A percentile compares a stretch with the other conserved stretches of the same genome.
Evolutionary conservation across 495 filamentous ascomycete genomes (phyloP).

Genomic region (Hypoxylon lienhwacheense): DNA sequence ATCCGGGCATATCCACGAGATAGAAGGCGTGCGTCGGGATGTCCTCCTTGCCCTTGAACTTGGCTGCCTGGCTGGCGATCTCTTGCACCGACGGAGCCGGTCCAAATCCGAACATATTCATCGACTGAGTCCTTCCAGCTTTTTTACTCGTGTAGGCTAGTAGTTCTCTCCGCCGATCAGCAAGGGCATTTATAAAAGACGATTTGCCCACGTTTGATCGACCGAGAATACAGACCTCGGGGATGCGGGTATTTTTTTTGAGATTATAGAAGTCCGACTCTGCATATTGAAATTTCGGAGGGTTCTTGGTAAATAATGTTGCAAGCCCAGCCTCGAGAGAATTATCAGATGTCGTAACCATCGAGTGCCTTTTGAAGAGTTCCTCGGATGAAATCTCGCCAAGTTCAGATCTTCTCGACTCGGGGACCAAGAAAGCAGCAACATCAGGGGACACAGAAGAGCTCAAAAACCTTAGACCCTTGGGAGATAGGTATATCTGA

Average conservation of each 20-base stretch:
- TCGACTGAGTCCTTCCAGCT: conserved; percentile 75
- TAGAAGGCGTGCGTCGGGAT: conserved; percentile 60
- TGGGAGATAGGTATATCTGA: not conserved
- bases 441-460: conserved; percentile 15
- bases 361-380: conserved; percentile 20
- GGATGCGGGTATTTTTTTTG: conserved; percentile 54
- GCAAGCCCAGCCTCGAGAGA: conserved; percentile 47
- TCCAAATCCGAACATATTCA: conserved; percentile 85
- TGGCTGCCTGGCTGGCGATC: conserved; percentile 14
- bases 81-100: conserved; percentile 37
- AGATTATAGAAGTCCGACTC: conserved; percentile 72
- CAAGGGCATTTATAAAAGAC: conserved; percentile 79
- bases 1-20: conserved; percentile 91
- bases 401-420: conserved; percentile 16
- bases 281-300: conserved; percentile 69
- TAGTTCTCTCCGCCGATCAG: conserved; percentile 49
- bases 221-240: conserved; percentile 66
- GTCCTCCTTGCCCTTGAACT: conserved; percentile 49
- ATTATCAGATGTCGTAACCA: conserved; percentile 4
- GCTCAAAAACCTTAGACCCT: not conserved
- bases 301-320: conserved; percentile 62
- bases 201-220: conserved; percentile 94
- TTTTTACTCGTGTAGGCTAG: conserved; percentile 68
- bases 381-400: conserved; percentile 20
- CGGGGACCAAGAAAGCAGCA: conserved; percentile 29